Evolutionary conservation across 805 yeast genomes (phyloP).

Genomic region (Saccharomycopsis sp.): DNA sequence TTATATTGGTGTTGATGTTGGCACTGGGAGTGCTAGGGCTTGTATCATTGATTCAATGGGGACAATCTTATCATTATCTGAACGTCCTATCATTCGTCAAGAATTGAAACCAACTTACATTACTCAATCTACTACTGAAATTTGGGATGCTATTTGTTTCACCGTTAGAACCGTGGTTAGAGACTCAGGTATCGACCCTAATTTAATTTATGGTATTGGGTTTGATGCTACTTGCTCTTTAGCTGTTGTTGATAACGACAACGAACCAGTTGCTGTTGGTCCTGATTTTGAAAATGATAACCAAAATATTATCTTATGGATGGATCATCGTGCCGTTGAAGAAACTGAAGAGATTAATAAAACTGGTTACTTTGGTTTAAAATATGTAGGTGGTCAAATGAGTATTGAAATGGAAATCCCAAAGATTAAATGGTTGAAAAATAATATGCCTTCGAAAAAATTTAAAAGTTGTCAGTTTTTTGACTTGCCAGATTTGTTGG

Average conservation of each 20-base stretch:
- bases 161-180: conserved; percentile 71
- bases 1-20: conserved; percentile 86
- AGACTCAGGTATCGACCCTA: conserved; percentile 67
- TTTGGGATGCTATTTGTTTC: conserved; percentile 82
- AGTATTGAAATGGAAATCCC: conserved; percentile 98
- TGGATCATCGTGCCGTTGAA: conserved; percentile 91
- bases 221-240: conserved; percentile 97
- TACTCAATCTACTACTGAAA: conserved; percentile 85
- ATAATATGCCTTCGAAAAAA: conserved; percentile 57
- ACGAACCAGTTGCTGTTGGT: conserved; percentile 80
- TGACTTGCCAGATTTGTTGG: conserved; percentile 86
- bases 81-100: conserved; percentile 71
- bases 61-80: conserved; percentile 69
- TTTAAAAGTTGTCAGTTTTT: conserved; percentile 70
- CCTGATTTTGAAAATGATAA: conserved; percentile 70
- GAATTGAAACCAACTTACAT: conserved; percentile 66
- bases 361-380: conserved; percentile 69
- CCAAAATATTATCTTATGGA: conserved; percentile 91
- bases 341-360: conserved; percentile 80
- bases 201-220: conserved; percentile 75
- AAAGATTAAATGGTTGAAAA: conserved; percentile 92
- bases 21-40: conserved; percentile 97
- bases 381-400: conserved; percentile 96
- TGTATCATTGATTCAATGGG: conserved; percentile 83
- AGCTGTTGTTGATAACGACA: conserved; percentile 61